Evolutionary conservation across 257 asterid genomes (phyloP), one percentile per base, ranked within the genome.

Genomic region (Marsdenia floribunda): DNA sequence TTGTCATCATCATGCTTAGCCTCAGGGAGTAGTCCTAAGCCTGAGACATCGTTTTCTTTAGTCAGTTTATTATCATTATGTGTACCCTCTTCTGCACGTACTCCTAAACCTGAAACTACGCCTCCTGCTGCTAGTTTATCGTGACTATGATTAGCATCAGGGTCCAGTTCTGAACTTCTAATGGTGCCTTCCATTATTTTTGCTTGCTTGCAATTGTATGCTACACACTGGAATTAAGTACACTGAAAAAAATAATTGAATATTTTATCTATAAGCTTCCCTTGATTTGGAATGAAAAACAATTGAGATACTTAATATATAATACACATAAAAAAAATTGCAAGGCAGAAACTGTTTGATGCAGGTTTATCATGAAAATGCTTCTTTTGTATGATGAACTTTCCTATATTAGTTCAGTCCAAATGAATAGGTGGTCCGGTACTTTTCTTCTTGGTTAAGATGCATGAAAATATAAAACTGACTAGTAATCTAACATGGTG

Each of bases 31-130:
- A 63, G 52, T 24, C 67, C 55, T 26, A 73, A 49, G 18, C 75
- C 69, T 0, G 68, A 37, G 57, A 58, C 61, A 16, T 55, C 76
- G 66, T 29, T 80, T 63, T 80, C 83, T 6, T 10, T 73, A 21
- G 55, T 6, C 21, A 54, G 68, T 16, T 81, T 70, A 35, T 40
- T 37, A 55, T 80, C 83, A 13, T 70, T 83, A 5, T 69, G 33
- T 15, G 73, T 77, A 13, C 58, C 35, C 74, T 80, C 38, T 72
- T 80, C 85, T 3, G 76, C 79, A 8, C 46, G 70, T 12, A 46
- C 75, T 44, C 65, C 47, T 59, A 37, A 12, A 35, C 73, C 72
- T 33, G 53, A 40, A 46, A 53, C 19, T 13, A 35, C 15, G 74
- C 13, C 60, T 47, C 73, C 44, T 29, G 15, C 69, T 33, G 71